Percentiles rank a stretch among this genome's conserved stretches.
These are phyloP conservation scores for Mallotus repandus DNA, from an alignment of 441 rosid genomes.

Conservation along the genomic window DNA sequence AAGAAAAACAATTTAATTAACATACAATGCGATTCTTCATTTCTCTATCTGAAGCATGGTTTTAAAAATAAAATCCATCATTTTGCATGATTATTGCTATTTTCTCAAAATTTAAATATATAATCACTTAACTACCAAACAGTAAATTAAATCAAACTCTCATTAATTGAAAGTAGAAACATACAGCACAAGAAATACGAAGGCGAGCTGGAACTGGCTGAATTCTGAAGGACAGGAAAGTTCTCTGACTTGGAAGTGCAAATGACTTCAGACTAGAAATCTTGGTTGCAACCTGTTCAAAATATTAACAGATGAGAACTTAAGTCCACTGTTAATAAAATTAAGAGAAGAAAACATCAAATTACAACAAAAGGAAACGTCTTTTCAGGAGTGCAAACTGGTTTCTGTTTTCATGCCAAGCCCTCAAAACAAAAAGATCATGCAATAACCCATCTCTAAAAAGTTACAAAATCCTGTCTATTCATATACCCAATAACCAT, in stretches of 20 bases:
- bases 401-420: too few species aligned
- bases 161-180: conserved; percentile 16
- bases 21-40: background rate
- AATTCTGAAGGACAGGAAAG: conserved; percentile 49
- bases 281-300: conserved; percentile 45
- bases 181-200: conserved; percentile 54
- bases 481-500: too few species aligned
- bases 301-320: conserved; percentile 14
- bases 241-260: conserved; percentile 39
- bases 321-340: background rate
- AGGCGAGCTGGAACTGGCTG: conserved; percentile 41
- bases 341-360: background rate
- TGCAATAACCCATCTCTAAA: too few species aligned
- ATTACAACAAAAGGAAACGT: background rate
- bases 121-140: background rate
- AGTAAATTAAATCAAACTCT: too few species aligned
- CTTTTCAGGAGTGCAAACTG: background rate
- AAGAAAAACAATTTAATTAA: background rate
- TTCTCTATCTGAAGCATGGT: background rate
- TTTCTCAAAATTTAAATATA: background rate
- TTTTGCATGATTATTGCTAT: background rate
- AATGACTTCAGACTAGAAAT: conserved; percentile 35
- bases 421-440: too few species aligned
- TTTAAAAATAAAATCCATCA: background rate
- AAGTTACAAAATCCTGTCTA: too few species aligned